Evolutionary conservation across 345 rosid species (phyloP).

Genomic region (Brassica incana): DNA sequence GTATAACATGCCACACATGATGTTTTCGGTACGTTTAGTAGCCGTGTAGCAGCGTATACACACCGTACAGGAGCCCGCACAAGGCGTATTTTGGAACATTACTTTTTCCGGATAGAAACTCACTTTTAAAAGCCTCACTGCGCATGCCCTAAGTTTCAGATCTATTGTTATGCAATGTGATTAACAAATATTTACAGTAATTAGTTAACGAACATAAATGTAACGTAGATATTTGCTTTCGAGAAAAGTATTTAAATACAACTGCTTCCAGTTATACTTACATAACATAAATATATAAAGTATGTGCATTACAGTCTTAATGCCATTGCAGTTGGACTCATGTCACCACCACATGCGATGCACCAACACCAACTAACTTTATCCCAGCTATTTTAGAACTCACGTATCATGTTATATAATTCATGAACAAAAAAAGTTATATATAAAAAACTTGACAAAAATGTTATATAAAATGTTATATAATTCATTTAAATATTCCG

Average conservation of each 20-base stretch:
- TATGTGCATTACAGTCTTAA: constrained; percentile 27
- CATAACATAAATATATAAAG: not conserved
- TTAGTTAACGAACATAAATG: not conserved
- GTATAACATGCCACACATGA: no score
- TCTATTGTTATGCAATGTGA: not conserved
- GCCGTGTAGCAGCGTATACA: no score
- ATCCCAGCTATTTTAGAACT: constrained; percentile 28
- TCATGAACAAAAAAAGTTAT: not conserved
- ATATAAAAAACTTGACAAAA: not conserved
- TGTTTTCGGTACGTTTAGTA: no score
- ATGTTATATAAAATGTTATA: not conserved
- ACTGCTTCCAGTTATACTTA: not conserved
- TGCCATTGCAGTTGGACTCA: constrained; percentile 40
- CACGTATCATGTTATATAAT: constrained; percentile 10
- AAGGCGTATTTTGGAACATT: no score
- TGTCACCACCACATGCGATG: constrained; percentile 40
- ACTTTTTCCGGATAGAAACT: no score
- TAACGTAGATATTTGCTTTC: not conserved
- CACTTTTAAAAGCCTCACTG: no score
- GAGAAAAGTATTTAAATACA: not conserved
- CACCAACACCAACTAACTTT: constrained; percentile 37
- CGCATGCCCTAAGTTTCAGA: not conserved
- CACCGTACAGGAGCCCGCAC: no score
- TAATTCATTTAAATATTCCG: not conserved
- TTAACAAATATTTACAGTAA: not conserved